Conservation (phyloP, 345 rosid genomes). For the Dipteronia sinensis region DNA sequence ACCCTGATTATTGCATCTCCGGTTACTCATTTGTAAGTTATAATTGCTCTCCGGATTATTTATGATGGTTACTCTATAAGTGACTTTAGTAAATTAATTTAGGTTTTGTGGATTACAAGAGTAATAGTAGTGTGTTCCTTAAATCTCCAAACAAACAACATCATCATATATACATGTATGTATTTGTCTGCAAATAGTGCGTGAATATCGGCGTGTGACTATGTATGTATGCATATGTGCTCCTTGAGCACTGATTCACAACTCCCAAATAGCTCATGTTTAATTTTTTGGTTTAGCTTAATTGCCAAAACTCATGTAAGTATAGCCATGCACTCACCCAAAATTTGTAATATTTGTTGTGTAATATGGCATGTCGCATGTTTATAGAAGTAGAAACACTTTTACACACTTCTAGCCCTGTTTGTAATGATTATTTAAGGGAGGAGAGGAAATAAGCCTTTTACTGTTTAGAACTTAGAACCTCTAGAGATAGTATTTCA, state of each 20-base stretch:
- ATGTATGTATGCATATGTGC: not conserved
- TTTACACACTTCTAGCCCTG: not conserved
- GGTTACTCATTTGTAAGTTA: slow-evolving; percentile 85
- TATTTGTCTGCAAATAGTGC: not conserved
- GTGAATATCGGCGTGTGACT: not conserved
- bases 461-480: not conserved
- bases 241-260: not conserved
- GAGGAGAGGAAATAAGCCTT: not conserved
- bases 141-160: not conserved
- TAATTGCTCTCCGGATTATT: not conserved
- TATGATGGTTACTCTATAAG: not conserved
- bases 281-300: too few relatives aligned
- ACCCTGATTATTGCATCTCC: slow-evolving; percentile 96
- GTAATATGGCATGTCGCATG: not conserved
- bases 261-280: not conserved
- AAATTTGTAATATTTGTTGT: not conserved
- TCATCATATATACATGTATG: not conserved
- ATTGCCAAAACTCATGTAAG: too few relatives aligned
- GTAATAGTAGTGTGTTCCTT: not conserved
- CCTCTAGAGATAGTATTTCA: not conserved
- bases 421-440: not conserved
- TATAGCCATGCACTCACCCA: too few relatives aligned
- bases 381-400: not conserved
- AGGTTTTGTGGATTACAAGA: not conserved
- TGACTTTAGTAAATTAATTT: not conserved